Base-by-base conservation (phyloP, 192 early-diverging fungal species). In the Entomortierella lignicola region DNA sequence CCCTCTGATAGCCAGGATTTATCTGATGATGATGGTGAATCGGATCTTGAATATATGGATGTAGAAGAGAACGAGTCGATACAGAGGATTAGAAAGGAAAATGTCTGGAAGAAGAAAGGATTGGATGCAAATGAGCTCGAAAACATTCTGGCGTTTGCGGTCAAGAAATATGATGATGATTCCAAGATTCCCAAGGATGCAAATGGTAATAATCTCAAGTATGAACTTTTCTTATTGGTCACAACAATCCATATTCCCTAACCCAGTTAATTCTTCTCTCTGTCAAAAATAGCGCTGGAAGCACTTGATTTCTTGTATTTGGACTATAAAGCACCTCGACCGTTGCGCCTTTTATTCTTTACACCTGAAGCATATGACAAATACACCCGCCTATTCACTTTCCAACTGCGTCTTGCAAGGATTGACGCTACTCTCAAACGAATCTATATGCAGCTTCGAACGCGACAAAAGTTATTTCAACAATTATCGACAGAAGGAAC, bases 241-340 rank as follows among this genome's bases (percentile, higher is more conserved):
- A n/a, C n/a, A n/a, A n/a, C n/a, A n/a, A n/a, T n/a, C n/a, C n/a
- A n/a, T n/a, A n/a, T n/a, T n/a, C n/a, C n/a, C n/a, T n/a, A n/a
- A n/a, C n/a, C n/a, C n/a, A n/a, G n/a, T 21, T n/a, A 6, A 5
- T 52, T 52, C 7, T 18, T 21, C 23, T 21, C 50, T 52, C 17
- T 25, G 5, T 21, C 20, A 5, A 6, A 23, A 34, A 30, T 43
- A 81, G 79, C 82, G 18, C 42, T 86, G 8, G 83, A 84, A 29
- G 84, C 85, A n/a, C 63, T 86, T 2, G 87, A 88, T 39, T 88
- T 86, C 63, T 66, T 88, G 25, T 82, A 82, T 11, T 42, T 88
- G 39, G 59, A 77, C 17, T 88, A 86, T 68, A 72, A 79, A 47
- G 73, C 85, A 13, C 72, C 81, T 11, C 70, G 82, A 21, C 87